Evolutionary conservation across 2,329 filamentous ascomycete genomes (phyloP), one percentile per base, ranked within the genome.

Genomic region (Sclerotinia subarctica): DNA sequence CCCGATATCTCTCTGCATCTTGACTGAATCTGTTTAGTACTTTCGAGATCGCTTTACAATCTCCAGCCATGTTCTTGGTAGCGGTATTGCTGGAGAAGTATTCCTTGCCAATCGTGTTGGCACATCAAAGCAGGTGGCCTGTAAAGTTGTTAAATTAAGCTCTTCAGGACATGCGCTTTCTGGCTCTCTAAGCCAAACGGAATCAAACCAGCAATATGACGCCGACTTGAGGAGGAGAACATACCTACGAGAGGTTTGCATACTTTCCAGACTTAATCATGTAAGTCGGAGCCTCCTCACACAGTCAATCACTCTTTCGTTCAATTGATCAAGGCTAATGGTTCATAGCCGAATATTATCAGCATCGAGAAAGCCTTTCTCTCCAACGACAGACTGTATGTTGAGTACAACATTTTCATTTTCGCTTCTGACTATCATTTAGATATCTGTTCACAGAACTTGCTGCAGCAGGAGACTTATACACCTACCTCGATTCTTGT

Each of bases 51-150:
- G 79, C 15, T 89, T 83, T 72, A 72, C 77, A 2, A 77, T 90
- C 38, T 83, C 79, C 1, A 75, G 81, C 52, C 82, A 83, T 13
- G 74, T 81, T 3, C 79, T 90, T 32, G 87, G 88, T 5, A 74
- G 77, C 46, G 88, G 88, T 7, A 81, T 79, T 2, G 82, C 82
- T 73, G 85, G 84, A 11, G 78, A 78, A 53, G 84, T 90, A 3
- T 82, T 84, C 67, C 79, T 88, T 13, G 86, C 84, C 6, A 75
- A 83, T 3, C 82, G 90, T 21, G 76, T 79, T 32, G 76, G 76
- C 8, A 85, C 83, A 0, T 80, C 82, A 49, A 82, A 81, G 67
- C 90, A 92, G 73, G 71, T 91, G 26, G 89, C 88, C 15, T 93
- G 90, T 80, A 92, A 93, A 73, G 78, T 91, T 11, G 80, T 91